Evolutionary conservation across 208 protist species (phyloP), one percentile per base, ranked within the genome.

Genomic region (Leishmania tarentolae): DNA sequence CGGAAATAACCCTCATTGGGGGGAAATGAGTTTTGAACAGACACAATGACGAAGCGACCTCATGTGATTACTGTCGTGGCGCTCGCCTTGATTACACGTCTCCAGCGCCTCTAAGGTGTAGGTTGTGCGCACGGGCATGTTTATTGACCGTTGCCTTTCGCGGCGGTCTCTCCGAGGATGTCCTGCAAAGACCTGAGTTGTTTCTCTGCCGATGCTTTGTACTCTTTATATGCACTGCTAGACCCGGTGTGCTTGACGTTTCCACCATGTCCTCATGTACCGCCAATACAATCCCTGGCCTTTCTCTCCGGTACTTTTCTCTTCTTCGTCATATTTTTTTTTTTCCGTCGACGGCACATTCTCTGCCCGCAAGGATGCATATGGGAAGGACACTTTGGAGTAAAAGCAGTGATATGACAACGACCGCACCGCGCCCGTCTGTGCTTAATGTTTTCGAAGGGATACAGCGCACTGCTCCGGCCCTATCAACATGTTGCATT

Each of bases 401-500:
- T 44, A 11, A 11, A 7, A 53, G 69, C 44, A 37, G 1, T 28
- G 28, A 8, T 63, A 6, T 57, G 8, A 13, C 35, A 6, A 50
- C 21, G 40, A 47, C 35, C 19, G 4, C 40, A 24, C 15, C 21
- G 24, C 17, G 28, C 7, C n/a, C n/a, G 13, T 13, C 35, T 40
- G 46, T 17, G 56, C 13, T 40, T n/a, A n/a, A 79, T 79, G 76
- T 24, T 79, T n/a, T 72, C 76, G 31, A 79, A 72, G n/a, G 78
- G 78, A 8, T 73, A 24, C 53, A 40, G 53, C 0, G 44, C 68
- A 31, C 70, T 86, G 73, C 78, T 78, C 50, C 74, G 82, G 42
- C 81, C 85, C 37, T 88, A 86, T 57, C 81, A 80, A 40, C 78
- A 79, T 42, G 83, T 84, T 42, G 78, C 81, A 24, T 85, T 87